Conservation (phyloP, 345 rosid species). For the Tarenaya hassleriana region DNA sequence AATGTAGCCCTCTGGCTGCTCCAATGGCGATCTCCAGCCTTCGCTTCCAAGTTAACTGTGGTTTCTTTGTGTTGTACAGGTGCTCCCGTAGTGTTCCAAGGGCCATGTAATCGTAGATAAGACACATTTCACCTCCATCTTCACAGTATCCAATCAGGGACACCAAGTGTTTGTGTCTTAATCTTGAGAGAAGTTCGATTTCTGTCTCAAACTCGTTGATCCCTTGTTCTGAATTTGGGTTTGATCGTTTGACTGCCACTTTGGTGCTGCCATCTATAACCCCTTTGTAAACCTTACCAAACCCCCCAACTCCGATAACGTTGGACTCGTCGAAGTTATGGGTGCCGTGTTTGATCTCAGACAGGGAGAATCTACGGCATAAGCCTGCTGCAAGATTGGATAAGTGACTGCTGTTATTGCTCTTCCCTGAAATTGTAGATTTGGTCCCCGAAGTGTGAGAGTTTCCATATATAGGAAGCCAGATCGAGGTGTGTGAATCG, state of each 20-base stretch:
- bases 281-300: conserved; percentile 86
- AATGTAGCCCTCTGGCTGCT: conserved; percentile 83
- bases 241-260: conserved; percentile 83
- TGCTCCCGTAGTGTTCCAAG: conserved; percentile 78
- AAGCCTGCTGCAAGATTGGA: conserved; percentile 56
- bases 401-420: conserved; percentile 40
- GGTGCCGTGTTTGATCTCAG: conserved; percentile 60
- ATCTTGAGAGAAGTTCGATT: conserved; percentile 79
- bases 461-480: conserved; percentile 58
- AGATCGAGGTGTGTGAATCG: conserved; percentile 51
- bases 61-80: conserved; percentile 49
- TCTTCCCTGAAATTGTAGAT: conserved; percentile 46
- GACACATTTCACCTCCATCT: conserved; percentile 76
- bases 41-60: conserved; percentile 59
- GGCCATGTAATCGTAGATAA: conserved; percentile 90
- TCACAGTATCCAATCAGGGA: conserved; percentile 86
- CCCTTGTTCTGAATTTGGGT: conserved; percentile 82
- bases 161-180: conserved; percentile 89
- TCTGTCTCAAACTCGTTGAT: conserved; percentile 76
- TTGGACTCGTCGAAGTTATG: conserved; percentile 57
- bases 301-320: conserved; percentile 85
- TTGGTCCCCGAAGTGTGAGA: conserved; percentile 46
- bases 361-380: conserved; percentile 57
- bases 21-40: conserved; percentile 76
- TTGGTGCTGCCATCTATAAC: conserved; percentile 48